These are phyloP conservation scores for Thielaviopsis musarum DNA, from an alignment of 2,329 filamentous ascomycete genomes.

Conservation along the genomic window DNA sequence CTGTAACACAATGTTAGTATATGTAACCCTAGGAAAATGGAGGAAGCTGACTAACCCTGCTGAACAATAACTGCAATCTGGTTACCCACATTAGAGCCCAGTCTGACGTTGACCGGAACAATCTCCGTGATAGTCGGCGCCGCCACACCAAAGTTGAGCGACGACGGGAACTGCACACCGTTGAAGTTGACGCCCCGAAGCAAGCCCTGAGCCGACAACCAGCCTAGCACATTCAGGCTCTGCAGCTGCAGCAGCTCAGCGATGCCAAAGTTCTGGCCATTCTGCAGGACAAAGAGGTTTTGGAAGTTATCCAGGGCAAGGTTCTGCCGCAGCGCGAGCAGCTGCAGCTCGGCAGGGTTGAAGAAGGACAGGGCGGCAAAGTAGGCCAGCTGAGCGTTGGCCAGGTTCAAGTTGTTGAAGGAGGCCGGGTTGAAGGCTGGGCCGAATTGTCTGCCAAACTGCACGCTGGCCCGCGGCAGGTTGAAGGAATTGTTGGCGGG, in stretches of 20 bases:
- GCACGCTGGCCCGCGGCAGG: conserved; percentile 15
- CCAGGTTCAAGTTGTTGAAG: conserved; percentile 25
- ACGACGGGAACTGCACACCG: conserved; percentile 1
- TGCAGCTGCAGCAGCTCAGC: conserved; percentile 24
- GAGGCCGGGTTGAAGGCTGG: conserved; percentile 23
- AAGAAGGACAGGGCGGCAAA: conserved; percentile 30
- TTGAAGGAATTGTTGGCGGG: neutral
- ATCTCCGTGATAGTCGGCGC: conserved; percentile 15
- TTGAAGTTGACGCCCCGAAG: conserved; percentile 17
- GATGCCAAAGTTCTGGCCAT: conserved; percentile 26
- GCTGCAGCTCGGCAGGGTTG: conserved; percentile 25
- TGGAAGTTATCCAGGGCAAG: conserved; percentile 27
- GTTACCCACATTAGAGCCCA: conserved; percentile 16
- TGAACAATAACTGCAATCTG: conserved; percentile 18
- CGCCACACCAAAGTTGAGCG: conserved; percentile 8
- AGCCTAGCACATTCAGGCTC: conserved; percentile 24
- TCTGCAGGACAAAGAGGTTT: conserved; percentile 26
- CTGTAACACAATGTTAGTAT: neutral
- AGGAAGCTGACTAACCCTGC: conserved; percentile 13
- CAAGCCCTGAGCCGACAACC: conserved; percentile 19
- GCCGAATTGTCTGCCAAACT: conserved; percentile 25
- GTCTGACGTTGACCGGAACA: conserved; percentile 15
- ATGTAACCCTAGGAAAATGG: neutral
- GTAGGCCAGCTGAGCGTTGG: conserved; percentile 27
- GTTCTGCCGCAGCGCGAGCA: conserved; percentile 19